A percentile compares a stretch with the other conserved stretches of the same genome.
Evolutionary conservation across 306 rosid genomes (phyloP).

Genomic region (Sechiopsis laciniata): DNA sequence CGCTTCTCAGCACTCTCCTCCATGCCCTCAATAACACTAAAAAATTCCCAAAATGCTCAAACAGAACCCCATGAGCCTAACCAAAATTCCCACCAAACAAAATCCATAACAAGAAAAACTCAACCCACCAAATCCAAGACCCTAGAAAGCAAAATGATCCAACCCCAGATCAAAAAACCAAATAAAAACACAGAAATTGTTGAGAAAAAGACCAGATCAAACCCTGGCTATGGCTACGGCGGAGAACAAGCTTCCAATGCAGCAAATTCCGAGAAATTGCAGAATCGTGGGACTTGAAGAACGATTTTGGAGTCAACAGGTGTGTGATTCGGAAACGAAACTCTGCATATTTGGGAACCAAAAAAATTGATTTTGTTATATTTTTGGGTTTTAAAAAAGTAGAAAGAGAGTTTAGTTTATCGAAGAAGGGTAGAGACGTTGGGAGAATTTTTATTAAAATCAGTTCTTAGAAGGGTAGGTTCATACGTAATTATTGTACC

Average conservation of each 20-base stretch:
- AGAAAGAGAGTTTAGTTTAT: slow-evolving; percentile 3
- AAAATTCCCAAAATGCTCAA: slow-evolving; percentile 22
- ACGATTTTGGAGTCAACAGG: slow-evolving; percentile 20
- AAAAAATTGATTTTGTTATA: background rate
- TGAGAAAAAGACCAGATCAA: slow-evolving; percentile 36
- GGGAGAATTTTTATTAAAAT: slow-evolving; percentile 8
- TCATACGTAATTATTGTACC: background rate
- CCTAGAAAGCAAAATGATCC: background rate
- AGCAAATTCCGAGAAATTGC: slow-evolving; percentile 25
- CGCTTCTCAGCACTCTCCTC: slow-evolving; percentile 59
- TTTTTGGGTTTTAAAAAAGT: background rate
- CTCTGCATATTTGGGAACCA: slow-evolving; percentile 10
- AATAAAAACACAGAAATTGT: background rate
- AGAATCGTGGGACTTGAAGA: slow-evolving; percentile 22
- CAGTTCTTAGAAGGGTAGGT: slow-evolving; percentile 11
- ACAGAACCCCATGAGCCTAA: slow-evolving; percentile 19
- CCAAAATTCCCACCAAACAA: slow-evolving; percentile 8
- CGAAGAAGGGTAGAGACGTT: slow-evolving; percentile 15
- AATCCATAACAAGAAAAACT: slow-evolving; percentile 18
- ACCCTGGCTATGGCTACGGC: background rate
- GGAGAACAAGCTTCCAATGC: slow-evolving; percentile 52
- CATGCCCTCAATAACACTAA: slow-evolving; percentile 36
- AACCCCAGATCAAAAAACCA: background rate
- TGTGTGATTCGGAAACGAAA: slow-evolving; percentile 24
- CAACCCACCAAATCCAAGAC: background rate